Conservation (phyloP, 2,329 filamentous ascomycete genomes). For the Epichloe hybrida region DNA sequence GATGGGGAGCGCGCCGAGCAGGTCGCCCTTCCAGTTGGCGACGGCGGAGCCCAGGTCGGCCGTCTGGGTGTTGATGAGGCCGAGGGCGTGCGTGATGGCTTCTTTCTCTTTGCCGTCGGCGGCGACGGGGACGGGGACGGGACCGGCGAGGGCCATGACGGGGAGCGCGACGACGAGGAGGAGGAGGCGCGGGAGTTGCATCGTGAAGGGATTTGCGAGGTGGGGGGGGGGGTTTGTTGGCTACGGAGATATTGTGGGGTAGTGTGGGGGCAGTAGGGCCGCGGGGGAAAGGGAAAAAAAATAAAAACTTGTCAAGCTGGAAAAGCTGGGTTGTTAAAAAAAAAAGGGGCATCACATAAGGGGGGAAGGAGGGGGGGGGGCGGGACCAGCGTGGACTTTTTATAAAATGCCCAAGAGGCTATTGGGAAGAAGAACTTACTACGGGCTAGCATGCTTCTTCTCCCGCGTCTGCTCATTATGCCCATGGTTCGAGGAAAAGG, state of each 20-base stretch:
- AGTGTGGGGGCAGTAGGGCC: too few relatives aligned
- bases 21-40: constrained; percentile 22
- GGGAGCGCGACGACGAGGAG: not conserved
- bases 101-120: constrained; percentile 4
- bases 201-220: not conserved
- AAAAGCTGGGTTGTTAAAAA: too few relatives aligned
- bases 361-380: too few relatives aligned
- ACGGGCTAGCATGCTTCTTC: not conserved
- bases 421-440: not conserved
- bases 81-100: constrained; percentile 15
- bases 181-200: not conserved
- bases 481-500: too few relatives aligned
- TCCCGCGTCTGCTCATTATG: not conserved
- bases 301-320: too few relatives aligned
- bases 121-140: not conserved
- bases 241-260: not conserved
- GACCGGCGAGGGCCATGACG: constrained; percentile 2
- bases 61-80: constrained; percentile 20
- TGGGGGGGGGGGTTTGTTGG: not conserved
- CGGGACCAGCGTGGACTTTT: not conserved
- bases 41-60: constrained; percentile 21
- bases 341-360: too few relatives aligned
- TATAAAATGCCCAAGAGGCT: not conserved
- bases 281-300: too few relatives aligned
- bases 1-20: constrained; percentile 28